Percentiles rank a stretch among this genome's conserved stretches.
These are phyloP conservation scores for Hexamita inflata DNA, from an alignment of 208 protist genomes.

Conservation along the genomic window DNA sequence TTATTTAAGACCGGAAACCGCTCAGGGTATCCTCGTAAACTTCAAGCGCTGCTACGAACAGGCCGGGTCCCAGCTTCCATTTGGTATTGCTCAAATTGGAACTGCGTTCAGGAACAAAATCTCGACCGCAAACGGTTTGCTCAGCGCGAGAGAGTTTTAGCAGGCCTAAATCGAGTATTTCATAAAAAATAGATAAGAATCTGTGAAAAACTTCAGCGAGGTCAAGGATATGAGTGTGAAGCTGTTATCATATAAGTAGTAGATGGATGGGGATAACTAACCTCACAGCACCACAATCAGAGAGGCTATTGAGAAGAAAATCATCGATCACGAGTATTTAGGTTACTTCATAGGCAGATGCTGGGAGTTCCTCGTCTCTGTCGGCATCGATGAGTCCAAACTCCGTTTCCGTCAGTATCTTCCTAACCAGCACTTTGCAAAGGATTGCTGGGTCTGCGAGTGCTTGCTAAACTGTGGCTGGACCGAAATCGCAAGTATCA, in stretches of 20 bases:
- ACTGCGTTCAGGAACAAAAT: slow-evolving; percentile 98
- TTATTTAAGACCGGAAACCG: slow-evolving; percentile 93
- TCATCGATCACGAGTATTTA: background rate
- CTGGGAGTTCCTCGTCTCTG: slow-evolving; percentile 65
- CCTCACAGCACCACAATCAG: slow-evolving; percentile 58
- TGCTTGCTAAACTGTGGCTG: slow-evolving; percentile 82
- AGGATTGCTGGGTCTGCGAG: slow-evolving; percentile 98
- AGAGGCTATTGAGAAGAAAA: slow-evolving; percentile 32
- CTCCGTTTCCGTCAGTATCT: slow-evolving; percentile 83
- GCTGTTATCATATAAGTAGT: slow-evolving; percentile 59
- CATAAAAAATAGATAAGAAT: slow-evolving; percentile 69
- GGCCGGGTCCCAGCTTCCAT: slow-evolving; percentile 83
- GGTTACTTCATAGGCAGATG: slow-evolving; percentile 35
- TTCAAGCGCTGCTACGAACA: slow-evolving; percentile 82
- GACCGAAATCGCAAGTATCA: slow-evolving; percentile 93
- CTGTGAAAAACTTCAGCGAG: slow-evolving; percentile 30
- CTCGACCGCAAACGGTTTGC: slow-evolving; percentile 68
- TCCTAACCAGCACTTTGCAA: slow-evolving; percentile 90
- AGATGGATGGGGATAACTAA: slow-evolving; percentile 58
- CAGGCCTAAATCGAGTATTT: slow-evolving; percentile 99
- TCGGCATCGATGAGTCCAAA: slow-evolving; percentile 67
- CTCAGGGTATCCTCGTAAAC: slow-evolving; percentile 89
- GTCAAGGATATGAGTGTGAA: slow-evolving; percentile 47
- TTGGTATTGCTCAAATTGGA: slow-evolving; percentile 91
- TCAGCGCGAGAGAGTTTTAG: slow-evolving; percentile 81